Evolutionary conservation across 2,329 filamentous ascomycete species (phyloP), one percentile per base, ranked within the genome.

Genomic region (Pyrenophora seminiperda): DNA sequence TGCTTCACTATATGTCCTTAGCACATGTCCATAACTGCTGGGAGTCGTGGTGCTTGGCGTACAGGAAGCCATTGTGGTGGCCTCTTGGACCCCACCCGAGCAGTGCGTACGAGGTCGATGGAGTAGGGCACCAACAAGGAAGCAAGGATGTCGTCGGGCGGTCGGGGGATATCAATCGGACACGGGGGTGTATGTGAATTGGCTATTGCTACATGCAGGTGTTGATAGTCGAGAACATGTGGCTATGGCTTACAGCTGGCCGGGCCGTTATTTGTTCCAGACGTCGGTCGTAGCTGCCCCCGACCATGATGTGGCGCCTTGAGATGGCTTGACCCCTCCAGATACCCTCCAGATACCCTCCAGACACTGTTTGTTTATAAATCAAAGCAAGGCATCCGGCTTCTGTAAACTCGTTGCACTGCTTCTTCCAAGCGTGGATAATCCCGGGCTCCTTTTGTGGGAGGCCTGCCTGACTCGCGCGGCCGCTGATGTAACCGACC

Each of bases 1-100:
- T 97, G 94, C 80, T 99, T 99, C 75, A 99, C 94, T 97, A 71
- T 41, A 55, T 47, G 53, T 56, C 32, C 60, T 72, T 60, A 73
- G 67, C 59, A 68, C 50, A 58, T 56, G 55, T 45, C 41, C 45
- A 50, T 37, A 51, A 60, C 57, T 56, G 59, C 47, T 34, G 37
- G 47, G 55, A 46, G 41, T 34, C 49, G 43, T 40, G 53, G 53
- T 59, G 64, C 56, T 65, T 65, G 64, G 76, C 80, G 68, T 76
- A 83, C 81, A 76, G 69, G 81, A 83, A 74, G 79, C 79, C 81
- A 84, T 84, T 58, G 66, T 66, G 73, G 72, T 73, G 77, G 77
- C 71, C 75, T 75, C 76, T 66, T 67, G 73, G 73, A 78, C 76
- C 78, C 78, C 79, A 75, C 70, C 59, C 62, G 59, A 58, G 71